phyloP scores from a whole-genome alignment of 1,139 yeast species.

The Hyphopichia khmerensis region DNA sequence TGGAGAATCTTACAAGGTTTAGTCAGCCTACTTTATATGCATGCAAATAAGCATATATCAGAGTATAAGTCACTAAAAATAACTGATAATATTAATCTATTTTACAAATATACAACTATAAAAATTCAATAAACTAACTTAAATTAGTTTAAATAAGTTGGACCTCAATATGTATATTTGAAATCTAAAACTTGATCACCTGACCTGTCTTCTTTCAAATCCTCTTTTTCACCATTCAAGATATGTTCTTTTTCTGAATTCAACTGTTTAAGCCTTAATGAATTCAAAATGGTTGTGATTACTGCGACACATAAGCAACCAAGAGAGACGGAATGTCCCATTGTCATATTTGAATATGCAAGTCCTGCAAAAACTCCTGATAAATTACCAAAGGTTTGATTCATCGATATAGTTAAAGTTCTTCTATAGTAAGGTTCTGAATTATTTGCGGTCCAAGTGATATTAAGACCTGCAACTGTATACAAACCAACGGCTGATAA shows the following conservation, averaged over 20 bases:
- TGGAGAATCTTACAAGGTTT: too few relatives aligned
- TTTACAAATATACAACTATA: too few relatives aligned
- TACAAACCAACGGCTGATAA: conserved; percentile 38
- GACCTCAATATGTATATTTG: conserved; percentile 11
- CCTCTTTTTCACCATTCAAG: conserved; percentile 14
- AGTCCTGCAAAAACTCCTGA: conserved; percentile 51
- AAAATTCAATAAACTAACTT: too few relatives aligned
- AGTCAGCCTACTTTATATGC: too few relatives aligned
- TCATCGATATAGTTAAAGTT: conserved; percentile 44
- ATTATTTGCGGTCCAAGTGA: conserved; percentile 47
- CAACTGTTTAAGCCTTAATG: conserved; percentile 5
- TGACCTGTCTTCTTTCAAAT: conserved; percentile 14
- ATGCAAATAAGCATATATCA: too few relatives aligned
- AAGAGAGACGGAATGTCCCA: conserved; percentile 37
- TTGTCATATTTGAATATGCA: conserved; percentile 35
- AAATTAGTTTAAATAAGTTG: neutral
- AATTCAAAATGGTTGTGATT: conserved; percentile 11
- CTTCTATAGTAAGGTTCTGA: conserved; percentile 45
- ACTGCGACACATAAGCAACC: conserved; percentile 27
- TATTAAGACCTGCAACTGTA: conserved; percentile 41
- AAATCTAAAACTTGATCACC: conserved; percentile 21
- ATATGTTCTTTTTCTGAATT: conserved; percentile 9
- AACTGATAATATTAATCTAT: too few relatives aligned
- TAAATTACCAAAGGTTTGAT: conserved; percentile 43
- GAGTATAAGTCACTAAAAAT: too few relatives aligned